phyloP scores from a whole-genome alignment of 371 early-diverging fungal genomes.

The Mortierella sp. region DNA sequence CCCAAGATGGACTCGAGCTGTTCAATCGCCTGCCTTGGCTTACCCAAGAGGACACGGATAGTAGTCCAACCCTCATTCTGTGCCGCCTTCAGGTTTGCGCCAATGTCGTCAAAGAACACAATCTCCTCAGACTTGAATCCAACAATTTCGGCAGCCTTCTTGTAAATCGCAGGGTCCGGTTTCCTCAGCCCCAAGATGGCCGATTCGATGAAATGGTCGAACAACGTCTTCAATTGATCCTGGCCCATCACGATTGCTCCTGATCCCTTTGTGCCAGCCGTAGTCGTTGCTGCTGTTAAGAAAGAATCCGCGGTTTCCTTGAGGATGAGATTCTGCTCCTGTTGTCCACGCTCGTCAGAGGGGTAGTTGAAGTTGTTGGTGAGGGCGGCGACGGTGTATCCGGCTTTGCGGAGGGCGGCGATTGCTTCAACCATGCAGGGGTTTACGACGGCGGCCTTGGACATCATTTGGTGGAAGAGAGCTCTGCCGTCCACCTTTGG shows the following conservation, averaged over 20 bases:
- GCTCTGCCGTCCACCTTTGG: conserved; percentile 72
- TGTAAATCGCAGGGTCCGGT: conserved; percentile 77
- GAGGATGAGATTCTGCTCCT: conserved; percentile 60
- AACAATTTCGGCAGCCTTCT: conserved; percentile 71
- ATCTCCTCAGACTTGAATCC: conserved; percentile 72
- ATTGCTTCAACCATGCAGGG: conserved; percentile 70
- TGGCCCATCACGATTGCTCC: conserved; percentile 44
- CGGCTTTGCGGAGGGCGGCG: conserved; percentile 66
- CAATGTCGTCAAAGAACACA: conserved; percentile 85
- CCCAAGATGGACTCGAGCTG: conserved; percentile 61
- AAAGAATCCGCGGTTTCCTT: conserved; percentile 62
- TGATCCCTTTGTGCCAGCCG: background rate
- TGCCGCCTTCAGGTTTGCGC: conserved; percentile 75
- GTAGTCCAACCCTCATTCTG: conserved; percentile 74
- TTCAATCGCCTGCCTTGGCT: conserved; percentile 70
- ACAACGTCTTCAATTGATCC: conserved; percentile 38
- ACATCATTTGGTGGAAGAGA: conserved; percentile 82
- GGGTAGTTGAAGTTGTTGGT: conserved; percentile 84
- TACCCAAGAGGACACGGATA: conserved; percentile 71
- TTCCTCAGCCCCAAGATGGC: conserved; percentile 63
- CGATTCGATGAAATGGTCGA: conserved; percentile 43
- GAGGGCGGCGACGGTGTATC: conserved; percentile 79
- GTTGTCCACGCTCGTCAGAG: conserved; percentile 61
- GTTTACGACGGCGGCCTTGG: conserved; percentile 68
- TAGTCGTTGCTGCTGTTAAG: conserved; percentile 52